Base-by-base conservation (phyloP, 148 eudicot genomes). In the Beta vulgaris region DNA sequence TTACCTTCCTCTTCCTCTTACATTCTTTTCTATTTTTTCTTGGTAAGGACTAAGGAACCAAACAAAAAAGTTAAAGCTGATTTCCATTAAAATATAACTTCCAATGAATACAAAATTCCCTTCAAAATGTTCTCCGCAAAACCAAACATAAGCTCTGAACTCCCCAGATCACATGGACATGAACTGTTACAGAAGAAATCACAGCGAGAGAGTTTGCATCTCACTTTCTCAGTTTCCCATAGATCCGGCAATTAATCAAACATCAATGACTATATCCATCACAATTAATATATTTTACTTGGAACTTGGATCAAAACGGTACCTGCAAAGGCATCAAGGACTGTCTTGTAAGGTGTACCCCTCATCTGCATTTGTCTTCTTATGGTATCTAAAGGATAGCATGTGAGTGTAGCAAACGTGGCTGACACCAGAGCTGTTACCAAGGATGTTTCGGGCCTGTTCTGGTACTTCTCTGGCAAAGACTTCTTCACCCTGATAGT, bases 301-400 rank as follows among this genome's bases (percentile, higher is more conserved):
- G 32, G 25, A 28, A 37, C 1, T 40, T 9, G 29, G 6, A 39
- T 40, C 34, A 32, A 7, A 42, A 29, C 2, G 11, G 55, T 91
- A 90, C 98, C 98, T 79, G 91, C 80, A 77, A 95, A 81, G 73
- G 93, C 98, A 88, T 94, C 98, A 73, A 94, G 85, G 77, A 94
- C 79, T 28, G 93, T 85, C 69, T 80, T 84, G 78, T 94, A 94
- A 59, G 97, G 98, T 61, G 88, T 79, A 69, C 97, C 97, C 87
- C 76, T 90, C 97, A 94, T 91, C 89, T 94, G 98, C 98, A 94
- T 94, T 78, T 91, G 98, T 72, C 98, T 82, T 84, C 98, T 84
- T 25, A 87, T 86, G 9, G 98, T 94, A 80, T 94, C 98, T 87
- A 94, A 79, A 63, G 98, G 97, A 85, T 91, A 94, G 81, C 97